These are phyloP conservation scores for Russula olivacea DNA, from an alignment of 768 basidiomycete species.

Conservation along the genomic window DNA sequence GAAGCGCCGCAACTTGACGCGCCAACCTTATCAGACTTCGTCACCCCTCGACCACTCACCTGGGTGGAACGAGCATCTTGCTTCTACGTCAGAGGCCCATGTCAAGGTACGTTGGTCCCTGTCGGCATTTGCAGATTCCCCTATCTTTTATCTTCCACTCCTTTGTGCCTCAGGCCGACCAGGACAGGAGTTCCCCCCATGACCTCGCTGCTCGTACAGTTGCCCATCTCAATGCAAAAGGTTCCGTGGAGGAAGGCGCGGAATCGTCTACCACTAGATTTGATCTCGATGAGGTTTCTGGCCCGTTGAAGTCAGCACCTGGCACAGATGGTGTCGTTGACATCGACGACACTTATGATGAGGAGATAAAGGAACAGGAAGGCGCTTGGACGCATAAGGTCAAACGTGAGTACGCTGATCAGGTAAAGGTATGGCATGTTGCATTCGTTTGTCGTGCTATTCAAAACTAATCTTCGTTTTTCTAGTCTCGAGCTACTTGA, in stretches of 20 bases:
- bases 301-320: conserved; percentile 19
- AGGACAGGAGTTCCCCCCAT: not conserved
- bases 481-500: conserved; percentile 1
- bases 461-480: not conserved
- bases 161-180: conserved; percentile 18
- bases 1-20: conserved; percentile 46
- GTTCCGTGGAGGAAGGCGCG: conserved; percentile 9
- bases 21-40: conserved; percentile 41
- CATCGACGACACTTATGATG: conserved; percentile 22
- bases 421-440: conserved; percentile 3
- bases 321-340: conserved; percentile 10
- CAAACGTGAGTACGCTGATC: conserved; percentile 14
- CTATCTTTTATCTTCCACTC: not conserved
- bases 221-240: conserved; percentile 13
- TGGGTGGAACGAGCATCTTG: conserved; percentile 68
- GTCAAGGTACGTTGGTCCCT: conserved; percentile 44
- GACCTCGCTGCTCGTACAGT: conserved; percentile 24
- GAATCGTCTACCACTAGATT: conserved; percentile 3
- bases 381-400: conserved; percentile 23
- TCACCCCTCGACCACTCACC: conserved; percentile 50
- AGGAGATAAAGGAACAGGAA: conserved; percentile 25
- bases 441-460: not conserved
- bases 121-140: not conserved
- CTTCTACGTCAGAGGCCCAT: conserved; percentile 56
- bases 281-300: conserved; percentile 24